Conservation (phyloP, 1,139 yeast genomes). For the Blastobotrys niveus region DNA sequence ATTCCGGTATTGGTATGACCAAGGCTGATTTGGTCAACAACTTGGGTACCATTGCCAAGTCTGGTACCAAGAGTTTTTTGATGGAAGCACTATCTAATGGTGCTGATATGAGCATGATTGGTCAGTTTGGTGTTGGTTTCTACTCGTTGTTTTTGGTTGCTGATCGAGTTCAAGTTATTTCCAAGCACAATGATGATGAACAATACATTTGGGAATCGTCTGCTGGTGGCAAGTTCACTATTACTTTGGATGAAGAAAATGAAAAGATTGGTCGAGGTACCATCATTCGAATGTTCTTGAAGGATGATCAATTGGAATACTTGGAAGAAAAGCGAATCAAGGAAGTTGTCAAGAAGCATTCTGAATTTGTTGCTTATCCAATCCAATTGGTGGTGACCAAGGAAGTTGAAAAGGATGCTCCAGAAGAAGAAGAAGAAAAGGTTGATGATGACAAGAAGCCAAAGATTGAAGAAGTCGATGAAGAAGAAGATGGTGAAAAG, state of each 20-base stretch:
- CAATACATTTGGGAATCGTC: slow-evolving; percentile 99
- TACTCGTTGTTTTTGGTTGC: slow-evolving; percentile 99
- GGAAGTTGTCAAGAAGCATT: slow-evolving; percentile 99
- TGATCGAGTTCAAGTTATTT: slow-evolving; percentile 96
- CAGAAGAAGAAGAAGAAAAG: slow-evolving; percentile 55
- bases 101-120: slow-evolving; percentile 99
- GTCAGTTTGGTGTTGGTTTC: slow-evolving; percentile 99
- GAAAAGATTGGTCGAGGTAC: slow-evolving; percentile 95
- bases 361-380: slow-evolving; percentile 99
- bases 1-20: slow-evolving; percentile 99
- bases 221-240: slow-evolving; percentile 99
- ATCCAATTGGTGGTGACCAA: slow-evolving; percentile 97
- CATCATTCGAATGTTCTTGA: slow-evolving; percentile 88
- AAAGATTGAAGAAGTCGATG: slow-evolving; percentile 70
- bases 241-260: slow-evolving; percentile 78
- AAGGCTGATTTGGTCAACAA: slow-evolving; percentile 98
- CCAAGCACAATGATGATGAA: slow-evolving; percentile 98
- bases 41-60: slow-evolving; percentile 99
- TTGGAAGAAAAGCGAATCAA: slow-evolving; percentile 99
- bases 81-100: slow-evolving; percentile 99
- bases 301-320: slow-evolving; percentile 98
- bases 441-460: slow-evolving; percentile 57
- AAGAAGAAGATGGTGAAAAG: slow-evolving; percentile 54
- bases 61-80: slow-evolving; percentile 93
- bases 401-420: slow-evolving; percentile 96